Conservation (phyloP, 305 asterid species). For the Nicotiana rustica region DNA sequence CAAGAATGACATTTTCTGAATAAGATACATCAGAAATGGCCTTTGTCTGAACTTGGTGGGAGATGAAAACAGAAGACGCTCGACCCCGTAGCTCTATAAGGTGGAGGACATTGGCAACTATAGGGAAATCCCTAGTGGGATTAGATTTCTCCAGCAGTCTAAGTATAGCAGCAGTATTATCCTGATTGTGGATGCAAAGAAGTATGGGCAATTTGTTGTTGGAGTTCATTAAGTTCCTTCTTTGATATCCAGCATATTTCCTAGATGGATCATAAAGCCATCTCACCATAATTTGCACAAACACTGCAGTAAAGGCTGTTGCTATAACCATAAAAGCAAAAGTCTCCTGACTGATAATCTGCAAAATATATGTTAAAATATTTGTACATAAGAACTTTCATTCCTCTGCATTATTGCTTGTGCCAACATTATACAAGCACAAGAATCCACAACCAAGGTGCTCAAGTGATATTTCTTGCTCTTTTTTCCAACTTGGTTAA, state of each 20-base stretch:
- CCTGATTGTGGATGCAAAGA: conserved; percentile 38
- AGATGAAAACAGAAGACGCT: conserved; percentile 43
- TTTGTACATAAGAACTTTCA: background rate
- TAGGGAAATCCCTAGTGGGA: conserved; percentile 41
- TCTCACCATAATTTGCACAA: conserved; percentile 33
- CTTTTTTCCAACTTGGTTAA: background rate
- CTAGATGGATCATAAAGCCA: conserved; percentile 38
- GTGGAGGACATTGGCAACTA: conserved; percentile 38
- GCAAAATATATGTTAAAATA: background rate
- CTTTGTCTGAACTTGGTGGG: conserved; percentile 41
- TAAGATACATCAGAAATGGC: conserved; percentile 21
- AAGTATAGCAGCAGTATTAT: conserved; percentile 36
- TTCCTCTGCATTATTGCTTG: no score
- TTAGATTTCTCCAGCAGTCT: conserved; percentile 39
- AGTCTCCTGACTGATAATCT: conserved; percentile 29
- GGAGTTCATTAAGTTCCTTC: conserved; percentile 42
- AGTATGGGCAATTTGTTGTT: conserved; percentile 38
- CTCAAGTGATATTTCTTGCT: background rate
- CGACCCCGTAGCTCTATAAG: conserved; percentile 46
- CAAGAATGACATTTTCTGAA: conserved; percentile 33
- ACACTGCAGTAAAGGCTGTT: conserved; percentile 1
- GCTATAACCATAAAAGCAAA: conserved; percentile 39
- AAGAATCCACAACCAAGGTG: background rate
- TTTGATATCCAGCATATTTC: conserved; percentile 45
- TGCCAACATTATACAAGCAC: no score